Evolutionary conservation across 495 filamentous ascomycete species (phyloP), one percentile per base, ranked within the genome.

Genomic region (Lasiosphaeriaceae sp.): DNA sequence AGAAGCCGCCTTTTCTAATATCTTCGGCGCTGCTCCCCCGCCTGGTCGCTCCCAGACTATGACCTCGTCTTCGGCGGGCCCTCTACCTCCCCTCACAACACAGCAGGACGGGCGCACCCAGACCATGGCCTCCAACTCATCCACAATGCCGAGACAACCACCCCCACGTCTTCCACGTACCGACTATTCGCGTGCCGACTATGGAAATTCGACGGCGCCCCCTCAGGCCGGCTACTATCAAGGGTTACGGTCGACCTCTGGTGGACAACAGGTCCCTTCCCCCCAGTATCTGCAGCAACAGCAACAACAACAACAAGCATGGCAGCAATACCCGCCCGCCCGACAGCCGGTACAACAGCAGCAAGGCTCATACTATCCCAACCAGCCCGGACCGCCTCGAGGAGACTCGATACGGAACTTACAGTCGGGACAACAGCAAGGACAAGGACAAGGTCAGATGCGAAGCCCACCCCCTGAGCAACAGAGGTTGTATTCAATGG

Each of bases 1-100:
- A 74, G 93, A 98, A 81, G 91, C 90, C 65, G 94, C 92, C 34
- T 98, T 95, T 73, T 90, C 89, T 54, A 90, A 92, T 74, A 99
- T 99, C 63, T 99, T 99, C 66, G 94, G 94, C 59, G 84, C 85
- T 66, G 83, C 89, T 49, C 90, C 89, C 47, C 90, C 89, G 37
- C 89, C 89, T 46, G 93, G 94, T 51, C 86, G 90, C 60, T 92
- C 91, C 46, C 90, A 91, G 56, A 92, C 89, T 5, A 91, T 92
- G 88, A 89, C 82, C 53, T 89, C 88, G 20, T 82, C 89, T 31
- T 31, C 26, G 4, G 26, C 26, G 57, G 56, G 61, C 9, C 80
- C 80, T 49, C 71, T n/a, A n/a, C n/a, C 74, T 29, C 71, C 73
- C 44, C 61, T 66, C 45, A 66, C 69, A 60, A 57, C 53, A 31